phyloP scores from a whole-genome alignment of 805 yeast genomes.

The Barnettozyma sucrosica region DNA sequence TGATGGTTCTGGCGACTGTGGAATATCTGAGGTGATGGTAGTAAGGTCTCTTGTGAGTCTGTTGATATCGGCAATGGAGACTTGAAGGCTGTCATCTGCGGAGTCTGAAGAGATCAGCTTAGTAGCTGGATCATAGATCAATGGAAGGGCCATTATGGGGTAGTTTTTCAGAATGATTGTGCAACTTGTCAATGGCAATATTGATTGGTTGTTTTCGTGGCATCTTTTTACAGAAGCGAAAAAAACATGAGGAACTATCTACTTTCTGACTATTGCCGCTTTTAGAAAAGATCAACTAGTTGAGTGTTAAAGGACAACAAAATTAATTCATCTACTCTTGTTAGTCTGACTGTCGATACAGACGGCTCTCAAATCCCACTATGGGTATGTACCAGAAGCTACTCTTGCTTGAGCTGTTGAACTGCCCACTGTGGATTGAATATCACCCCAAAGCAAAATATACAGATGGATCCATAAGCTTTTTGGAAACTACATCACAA shows the following conservation, averaged over 20 bases:
- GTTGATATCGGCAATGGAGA: conserved; percentile 25
- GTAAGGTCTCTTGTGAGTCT: conserved; percentile 29
- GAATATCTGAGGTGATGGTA: conserved; percentile 41
- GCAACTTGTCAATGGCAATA: too few relatives aligned
- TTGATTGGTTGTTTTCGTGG: background rate
- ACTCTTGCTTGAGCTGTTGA: too few relatives aligned
- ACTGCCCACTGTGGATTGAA: too few relatives aligned
- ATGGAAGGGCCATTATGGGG: background rate
- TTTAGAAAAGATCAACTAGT: background rate
- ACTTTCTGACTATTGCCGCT: background rate
- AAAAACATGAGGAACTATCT: background rate
- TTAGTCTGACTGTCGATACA: too few relatives aligned
- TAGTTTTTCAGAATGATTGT: background rate
- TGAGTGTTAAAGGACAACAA: too few relatives aligned
- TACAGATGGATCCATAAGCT: too few relatives aligned
- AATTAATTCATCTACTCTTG: too few relatives aligned
- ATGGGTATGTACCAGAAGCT: too few relatives aligned
- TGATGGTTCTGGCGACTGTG: conserved; percentile 48
- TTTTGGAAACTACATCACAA: background rate
- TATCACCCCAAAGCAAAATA: too few relatives aligned
- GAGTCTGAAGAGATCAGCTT: conserved; percentile 3
- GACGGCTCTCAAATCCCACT: too few relatives aligned
- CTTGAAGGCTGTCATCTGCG: conserved; percentile 4
- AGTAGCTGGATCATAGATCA: background rate
- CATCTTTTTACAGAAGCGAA: background rate